Base-by-base conservation (phyloP, 169 alveolate genomes). In the Besnoitia besnoiti region DNA sequence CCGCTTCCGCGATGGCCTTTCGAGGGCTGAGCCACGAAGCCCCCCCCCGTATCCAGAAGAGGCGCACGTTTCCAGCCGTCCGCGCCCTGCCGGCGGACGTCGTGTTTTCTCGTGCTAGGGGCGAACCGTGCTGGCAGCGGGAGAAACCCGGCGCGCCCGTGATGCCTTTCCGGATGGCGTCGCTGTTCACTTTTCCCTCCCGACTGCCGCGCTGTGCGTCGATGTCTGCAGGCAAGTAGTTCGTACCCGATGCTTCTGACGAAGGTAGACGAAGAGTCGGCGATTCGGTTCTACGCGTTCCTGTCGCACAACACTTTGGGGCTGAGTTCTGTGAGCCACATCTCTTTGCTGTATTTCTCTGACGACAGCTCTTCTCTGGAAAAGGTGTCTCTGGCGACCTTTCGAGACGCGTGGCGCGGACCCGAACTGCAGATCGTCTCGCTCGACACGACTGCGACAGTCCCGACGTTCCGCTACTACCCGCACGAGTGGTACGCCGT, bases 401-500 rank as follows among this genome's bases (percentile, higher is more conserved):
- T 89, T 27, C 92, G 79, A 42, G 47, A 49, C 59, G 33, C 85
- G 50, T 89, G 40, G 40, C 77, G 73, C 14, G 92, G 92, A 10
- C 87, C 92, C 40, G n/a, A 46, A 39, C 35, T 89, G 55, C 85
- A 75, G 27, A 16, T 75, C n/a, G 88, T 89, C 12, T 84, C 92
- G 12, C 88, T 89, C 7, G 92, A 89, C 79, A 75, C 92, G 40
- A 89, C 92, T 0, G 92, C 92, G 21, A 75, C 92, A 14, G 82
- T 62, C n/a, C 88, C 92, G 19, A 84, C 44, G 3, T 89, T 89
- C 44, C 67, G 79, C 46, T 89, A 89, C 76, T 42, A 59, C 51
- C 88, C 92, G n/a, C 47, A 84, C 47, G 92, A 67, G 76, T 89
- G 92, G 92, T 89, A 89, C 50, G 75, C 87, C 21, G 50, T 89